phyloP scores from a whole-genome alignment of 805 yeast species.

The Metschnikowia matae region DNA sequence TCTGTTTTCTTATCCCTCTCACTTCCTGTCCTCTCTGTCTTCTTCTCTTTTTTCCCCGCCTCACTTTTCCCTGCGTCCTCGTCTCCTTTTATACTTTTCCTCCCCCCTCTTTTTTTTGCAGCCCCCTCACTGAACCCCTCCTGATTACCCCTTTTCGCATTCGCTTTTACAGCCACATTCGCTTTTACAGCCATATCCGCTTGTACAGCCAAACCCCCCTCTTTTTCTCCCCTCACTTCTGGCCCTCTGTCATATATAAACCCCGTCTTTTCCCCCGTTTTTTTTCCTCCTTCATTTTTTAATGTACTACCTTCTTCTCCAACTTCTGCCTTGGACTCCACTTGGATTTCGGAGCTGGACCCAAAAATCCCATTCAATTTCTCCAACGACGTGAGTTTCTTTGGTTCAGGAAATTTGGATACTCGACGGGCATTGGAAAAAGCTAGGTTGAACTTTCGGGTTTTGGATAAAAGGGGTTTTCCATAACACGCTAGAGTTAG shows the following conservation, averaged over 20 bases:
- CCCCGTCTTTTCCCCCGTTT: no score
- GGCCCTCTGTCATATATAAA: no score
- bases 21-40: no score
- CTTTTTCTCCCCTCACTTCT: no score
- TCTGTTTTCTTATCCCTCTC: no score
- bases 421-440: constrained; percentile 1
- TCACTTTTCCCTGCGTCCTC: no score
- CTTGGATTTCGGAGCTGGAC: not conserved
- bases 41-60: no score
- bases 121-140: no score
- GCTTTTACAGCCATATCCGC: not conserved
- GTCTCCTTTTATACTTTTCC: no score
- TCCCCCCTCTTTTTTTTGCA: no score
- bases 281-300: not conserved
- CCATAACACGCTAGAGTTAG: constrained; percentile 6
- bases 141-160: no score
- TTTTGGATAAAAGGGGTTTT: not conserved
- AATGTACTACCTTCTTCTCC: not conserved
- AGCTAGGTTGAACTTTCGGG: constrained; percentile 1
- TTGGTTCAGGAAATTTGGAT: not conserved
- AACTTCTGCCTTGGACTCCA: no score
- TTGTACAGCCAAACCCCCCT: not conserved
- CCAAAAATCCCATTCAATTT: not conserved
- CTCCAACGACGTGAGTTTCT: not conserved
- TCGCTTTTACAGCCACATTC: not conserved